Evolutionary conservation across 2,329 filamentous ascomycete species (phyloP).

Genomic region (Escovopsis weberi): DNA sequence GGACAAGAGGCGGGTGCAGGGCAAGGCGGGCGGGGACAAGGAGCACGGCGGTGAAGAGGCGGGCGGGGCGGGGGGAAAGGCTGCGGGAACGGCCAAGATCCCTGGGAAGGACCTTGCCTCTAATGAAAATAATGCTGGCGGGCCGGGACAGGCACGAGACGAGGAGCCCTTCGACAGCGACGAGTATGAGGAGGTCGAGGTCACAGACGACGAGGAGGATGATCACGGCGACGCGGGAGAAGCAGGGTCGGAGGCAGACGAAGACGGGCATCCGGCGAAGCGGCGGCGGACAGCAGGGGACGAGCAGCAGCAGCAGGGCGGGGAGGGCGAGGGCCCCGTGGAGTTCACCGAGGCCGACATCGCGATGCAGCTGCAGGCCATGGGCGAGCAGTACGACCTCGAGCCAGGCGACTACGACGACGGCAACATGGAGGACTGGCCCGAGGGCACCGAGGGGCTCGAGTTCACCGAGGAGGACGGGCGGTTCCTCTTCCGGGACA

Average conservation of each 20-base stretch:
- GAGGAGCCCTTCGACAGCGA: constrained; percentile 38
- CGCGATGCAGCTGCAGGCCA: constrained; percentile 75
- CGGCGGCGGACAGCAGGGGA: constrained; percentile 38
- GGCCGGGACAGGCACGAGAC: constrained; percentile 3
- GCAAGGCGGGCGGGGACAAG: constrained; percentile 27
- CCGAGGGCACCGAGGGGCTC: constrained; percentile 57
- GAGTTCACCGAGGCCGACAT: constrained; percentile 95
- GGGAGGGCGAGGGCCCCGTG: constrained; percentile 32
- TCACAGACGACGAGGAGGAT: constrained; percentile 42
- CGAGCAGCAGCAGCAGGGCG: constrained; percentile 6
- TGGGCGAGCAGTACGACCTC: constrained; percentile 73
- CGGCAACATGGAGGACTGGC: constrained; percentile 44
- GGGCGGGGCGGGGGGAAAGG: not conserved
- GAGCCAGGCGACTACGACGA: constrained; percentile 66
- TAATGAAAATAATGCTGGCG: not conserved
- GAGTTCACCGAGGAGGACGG: constrained; percentile 64
- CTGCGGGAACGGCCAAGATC: not conserved
- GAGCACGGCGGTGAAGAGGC: constrained; percentile 15
- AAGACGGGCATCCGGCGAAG: constrained; percentile 37
- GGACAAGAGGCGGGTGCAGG: constrained; percentile 56
- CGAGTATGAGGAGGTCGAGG: constrained; percentile 60
- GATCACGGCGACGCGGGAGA: no score
- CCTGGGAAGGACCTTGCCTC: constrained; percentile 1
- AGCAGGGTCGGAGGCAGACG: constrained; percentile 4
- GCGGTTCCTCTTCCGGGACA: constrained; percentile 63